phyloP scores from a whole-genome alignment of 257 asterid genomes.

The Ocimum tenuiflorum region DNA sequence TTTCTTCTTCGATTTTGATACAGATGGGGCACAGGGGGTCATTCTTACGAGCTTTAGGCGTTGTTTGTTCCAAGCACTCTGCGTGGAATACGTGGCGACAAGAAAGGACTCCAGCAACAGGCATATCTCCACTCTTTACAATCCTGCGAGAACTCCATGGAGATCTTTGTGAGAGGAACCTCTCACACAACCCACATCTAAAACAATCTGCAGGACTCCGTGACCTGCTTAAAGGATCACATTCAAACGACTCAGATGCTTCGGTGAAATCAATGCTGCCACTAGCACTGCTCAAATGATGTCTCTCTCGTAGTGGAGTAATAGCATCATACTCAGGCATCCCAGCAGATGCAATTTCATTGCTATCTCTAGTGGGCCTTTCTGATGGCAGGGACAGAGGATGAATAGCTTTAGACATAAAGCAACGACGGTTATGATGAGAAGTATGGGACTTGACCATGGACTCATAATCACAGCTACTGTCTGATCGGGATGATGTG shows the following conservation, averaged over 20 bases:
- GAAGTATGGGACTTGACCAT: slow-evolving; percentile 55
- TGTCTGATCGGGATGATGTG: slow-evolving; percentile 82
- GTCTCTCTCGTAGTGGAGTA: slow-evolving; percentile 54
- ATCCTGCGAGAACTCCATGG: slow-evolving; percentile 92
- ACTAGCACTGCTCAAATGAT: slow-evolving; percentile 64
- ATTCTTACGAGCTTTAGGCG: slow-evolving; percentile 64
- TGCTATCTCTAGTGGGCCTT: slow-evolving; percentile 35
- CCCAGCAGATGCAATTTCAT: slow-evolving; percentile 20
- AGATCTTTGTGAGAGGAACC: slow-evolving; percentile 80
- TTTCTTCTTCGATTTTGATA: slow-evolving; percentile 51
- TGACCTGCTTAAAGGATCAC: slow-evolving; percentile 31
- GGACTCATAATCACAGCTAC: slow-evolving; percentile 67
- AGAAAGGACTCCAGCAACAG: slow-evolving; percentile 86
- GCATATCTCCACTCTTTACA: slow-evolving; percentile 85
- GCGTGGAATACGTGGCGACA: slow-evolving; percentile 93
- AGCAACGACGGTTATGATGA: slow-evolving; percentile 73
- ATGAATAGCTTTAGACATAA: slow-evolving; percentile 88
- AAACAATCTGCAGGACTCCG: slow-evolving; percentile 47
- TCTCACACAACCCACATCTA: slow-evolving; percentile 77
- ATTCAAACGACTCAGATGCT: slow-evolving; percentile 46
- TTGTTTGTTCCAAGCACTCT: slow-evolving; percentile 89
- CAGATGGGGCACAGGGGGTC: slow-evolving; percentile 97
- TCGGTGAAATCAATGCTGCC: slow-evolving; percentile 65
- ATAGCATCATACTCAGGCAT: slow-evolving; percentile 33
- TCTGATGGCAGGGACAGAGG: slow-evolving; percentile 68